Conservation (phyloP, 345 rosid genomes). For the Acer campestre region DNA sequence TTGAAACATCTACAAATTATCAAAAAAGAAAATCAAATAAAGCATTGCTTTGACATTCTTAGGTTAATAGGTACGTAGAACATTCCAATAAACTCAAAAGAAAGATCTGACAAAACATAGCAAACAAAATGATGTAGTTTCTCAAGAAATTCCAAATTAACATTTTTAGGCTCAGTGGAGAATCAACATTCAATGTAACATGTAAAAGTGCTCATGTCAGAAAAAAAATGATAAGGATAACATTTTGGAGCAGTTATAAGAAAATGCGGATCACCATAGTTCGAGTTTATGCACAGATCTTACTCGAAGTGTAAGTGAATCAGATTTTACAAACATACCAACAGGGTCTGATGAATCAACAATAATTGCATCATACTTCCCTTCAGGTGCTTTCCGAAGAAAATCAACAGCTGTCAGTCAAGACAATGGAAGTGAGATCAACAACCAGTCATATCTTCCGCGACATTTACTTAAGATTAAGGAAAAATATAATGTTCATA, state of each 20-base stretch:
- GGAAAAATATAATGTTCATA: background rate
- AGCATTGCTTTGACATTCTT: background rate
- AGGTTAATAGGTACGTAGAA: background rate
- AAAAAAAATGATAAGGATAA: background rate
- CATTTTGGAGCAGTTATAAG: background rate
- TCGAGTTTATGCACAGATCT: background rate
- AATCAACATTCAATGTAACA: background rate
- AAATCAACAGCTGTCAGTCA: conserved; percentile 78
- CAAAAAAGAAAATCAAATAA: background rate
- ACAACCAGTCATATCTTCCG: conserved; percentile 11
- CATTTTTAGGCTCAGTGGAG: background rate
- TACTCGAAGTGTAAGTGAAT: conserved; percentile 1
- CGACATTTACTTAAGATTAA: background rate
- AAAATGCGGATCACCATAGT: background rate
- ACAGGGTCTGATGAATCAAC: conserved; percentile 98
- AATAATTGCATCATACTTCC: conserved; percentile 87
- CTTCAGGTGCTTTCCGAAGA: conserved; percentile 59
- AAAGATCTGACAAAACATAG: background rate
- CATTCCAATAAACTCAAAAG: background rate
- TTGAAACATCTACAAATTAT: background rate
- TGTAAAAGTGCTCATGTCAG: background rate
- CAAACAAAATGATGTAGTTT: background rate
- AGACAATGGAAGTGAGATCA: conserved; percentile 31
- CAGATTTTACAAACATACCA: conserved; percentile 49
- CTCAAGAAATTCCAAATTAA: background rate